Evolutionary conservation across 2,329 filamentous ascomycete genomes (phyloP).

Genomic region (Aspergillus alliaceus): DNA sequence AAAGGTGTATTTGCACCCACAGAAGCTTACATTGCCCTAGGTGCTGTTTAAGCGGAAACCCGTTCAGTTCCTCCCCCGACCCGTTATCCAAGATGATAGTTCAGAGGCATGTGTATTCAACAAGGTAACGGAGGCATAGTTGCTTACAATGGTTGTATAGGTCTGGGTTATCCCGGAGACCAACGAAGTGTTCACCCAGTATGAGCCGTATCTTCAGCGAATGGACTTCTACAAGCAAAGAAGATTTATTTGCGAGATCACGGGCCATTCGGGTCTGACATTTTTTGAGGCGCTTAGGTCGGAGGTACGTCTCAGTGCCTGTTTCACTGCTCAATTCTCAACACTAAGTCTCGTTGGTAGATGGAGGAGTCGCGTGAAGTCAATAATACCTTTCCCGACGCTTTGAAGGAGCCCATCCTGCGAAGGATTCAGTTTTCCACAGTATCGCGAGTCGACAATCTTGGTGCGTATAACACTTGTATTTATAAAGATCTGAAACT

Average conservation of each 20-base stretch:
- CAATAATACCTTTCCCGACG: slow-evolving; percentile 86
- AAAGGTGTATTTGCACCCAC: no score
- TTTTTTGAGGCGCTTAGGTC: slow-evolving; percentile 92
- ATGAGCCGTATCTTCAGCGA: slow-evolving; percentile 81
- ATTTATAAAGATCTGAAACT: slow-evolving; percentile 14
- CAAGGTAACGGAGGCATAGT: slow-evolving; percentile 6
- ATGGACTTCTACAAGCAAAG: slow-evolving; percentile 94
- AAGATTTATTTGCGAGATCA: slow-evolving; percentile 93
- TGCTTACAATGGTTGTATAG: slow-evolving; percentile 48
- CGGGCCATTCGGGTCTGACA: slow-evolving; percentile 83
- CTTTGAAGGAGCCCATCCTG: slow-evolving; percentile 85
- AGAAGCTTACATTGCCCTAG: slow-evolving; percentile 49
- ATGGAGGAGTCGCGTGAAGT: slow-evolving; percentile 81
- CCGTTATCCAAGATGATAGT: slow-evolving; percentile 74
- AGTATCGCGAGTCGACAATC: slow-evolving; percentile 82
- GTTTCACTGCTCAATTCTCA: slow-evolving; percentile 2
- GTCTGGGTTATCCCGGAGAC: slow-evolving; percentile 91
- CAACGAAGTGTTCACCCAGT: slow-evolving; percentile 82
- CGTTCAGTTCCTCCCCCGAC: slow-evolving; percentile 74
- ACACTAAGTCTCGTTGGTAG: slow-evolving; percentile 42
- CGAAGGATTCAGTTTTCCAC: slow-evolving; percentile 90
- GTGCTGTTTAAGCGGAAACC: slow-evolving; percentile 96
- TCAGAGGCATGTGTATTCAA: slow-evolving; percentile 65
- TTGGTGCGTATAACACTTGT: slow-evolving; percentile 50
- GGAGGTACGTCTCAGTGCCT: slow-evolving; percentile 63